phyloP scores from a whole-genome alignment of 495 filamentous ascomycete genomes.

The Lasiosphaeria miniovina region DNA sequence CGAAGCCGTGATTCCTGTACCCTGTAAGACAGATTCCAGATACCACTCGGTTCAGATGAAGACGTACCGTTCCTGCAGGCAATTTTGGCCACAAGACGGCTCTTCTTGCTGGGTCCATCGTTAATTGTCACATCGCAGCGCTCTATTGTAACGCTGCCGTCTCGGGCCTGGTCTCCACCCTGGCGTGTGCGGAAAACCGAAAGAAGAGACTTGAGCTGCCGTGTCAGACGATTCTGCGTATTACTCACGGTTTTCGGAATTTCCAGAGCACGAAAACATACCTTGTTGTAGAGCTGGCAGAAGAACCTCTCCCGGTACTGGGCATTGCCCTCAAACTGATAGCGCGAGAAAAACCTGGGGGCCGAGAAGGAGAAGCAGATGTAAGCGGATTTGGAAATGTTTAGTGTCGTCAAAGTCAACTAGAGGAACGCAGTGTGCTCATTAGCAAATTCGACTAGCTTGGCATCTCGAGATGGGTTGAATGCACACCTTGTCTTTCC shows the following conservation, averaged over 20 bases:
- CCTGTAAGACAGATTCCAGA: neutral
- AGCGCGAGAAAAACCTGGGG: conserved; percentile 77
- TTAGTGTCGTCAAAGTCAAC: conserved; percentile 80
- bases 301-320: conserved; percentile 49
- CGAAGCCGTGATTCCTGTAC: conserved; percentile 77
- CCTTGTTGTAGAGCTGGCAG: conserved; percentile 45
- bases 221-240: neutral
- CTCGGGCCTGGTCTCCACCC: conserved; percentile 32
- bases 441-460: neutral
- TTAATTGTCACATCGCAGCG: conserved; percentile 81
- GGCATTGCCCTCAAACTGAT: conserved; percentile 55
- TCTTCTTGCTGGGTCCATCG: conserved; percentile 71
- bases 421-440: conserved; percentile 29
- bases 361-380: conserved; percentile 73
- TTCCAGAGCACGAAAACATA: conserved; percentile 28
- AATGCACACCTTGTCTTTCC: conserved; percentile 58
- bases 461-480: too few relatives aligned
- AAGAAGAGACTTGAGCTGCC: conserved; percentile 37
- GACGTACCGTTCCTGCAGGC: conserved; percentile 76
- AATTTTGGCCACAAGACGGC: conserved; percentile 77
- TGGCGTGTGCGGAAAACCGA: conserved; percentile 45
- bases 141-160: conserved; percentile 71
- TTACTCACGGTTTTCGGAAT: neutral
- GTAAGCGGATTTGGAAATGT: conserved; percentile 91
- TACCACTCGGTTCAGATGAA: neutral